phyloP scores from a whole-genome alignment of 1,284 basidiomycete genomes.

The Ceratobasidium theobromae region DNA sequence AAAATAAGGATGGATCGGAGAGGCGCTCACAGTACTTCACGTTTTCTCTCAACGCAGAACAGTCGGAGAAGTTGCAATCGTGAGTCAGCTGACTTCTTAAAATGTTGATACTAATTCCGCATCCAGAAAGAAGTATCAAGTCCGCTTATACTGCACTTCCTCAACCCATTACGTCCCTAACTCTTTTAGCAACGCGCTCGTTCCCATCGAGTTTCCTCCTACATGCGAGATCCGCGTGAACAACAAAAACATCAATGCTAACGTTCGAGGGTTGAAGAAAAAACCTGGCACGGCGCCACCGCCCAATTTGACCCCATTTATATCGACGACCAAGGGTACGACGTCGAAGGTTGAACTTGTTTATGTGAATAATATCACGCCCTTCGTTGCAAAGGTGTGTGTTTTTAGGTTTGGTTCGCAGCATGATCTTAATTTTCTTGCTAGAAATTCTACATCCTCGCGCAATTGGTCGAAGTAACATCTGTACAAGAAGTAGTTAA shows the following conservation, averaged over 20 bases:
- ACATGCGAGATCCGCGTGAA: slow-evolving; percentile 92
- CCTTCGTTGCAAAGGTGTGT: slow-evolving; percentile 34
- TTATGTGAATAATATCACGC: slow-evolving; percentile 73
- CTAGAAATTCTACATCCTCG: slow-evolving; percentile 83
- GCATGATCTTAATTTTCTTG: too few species aligned
- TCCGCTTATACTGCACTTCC: slow-evolving; percentile 91
- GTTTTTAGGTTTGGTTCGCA: slow-evolving; percentile 1
- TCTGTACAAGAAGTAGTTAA: slow-evolving; percentile 66
- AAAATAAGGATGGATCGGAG: slow-evolving; percentile 73
- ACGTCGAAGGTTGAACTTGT: slow-evolving; percentile 80
- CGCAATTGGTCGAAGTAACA: slow-evolving; percentile 78
- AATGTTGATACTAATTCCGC: slow-evolving; percentile 28
- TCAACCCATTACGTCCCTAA: slow-evolving; percentile 71
- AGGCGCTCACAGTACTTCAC: slow-evolving; percentile 61
- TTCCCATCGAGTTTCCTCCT: slow-evolving; percentile 85
- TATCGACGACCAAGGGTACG: slow-evolving; percentile 51
- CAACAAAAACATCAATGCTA: slow-evolving; percentile 65
- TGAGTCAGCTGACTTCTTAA: slow-evolving; percentile 47
- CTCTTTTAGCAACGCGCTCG: slow-evolving; percentile 44
- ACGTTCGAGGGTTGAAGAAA: slow-evolving; percentile 90
- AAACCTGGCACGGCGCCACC: slow-evolving; percentile 95
- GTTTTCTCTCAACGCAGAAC: slow-evolving; percentile 65
- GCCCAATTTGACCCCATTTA: slow-evolving; percentile 71
- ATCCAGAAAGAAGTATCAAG: slow-evolving; percentile 66
- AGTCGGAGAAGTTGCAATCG: slow-evolving; percentile 60